phyloP scores from a whole-genome alignment of 208 protist species.

The Trypanosoma boissoni region DNA sequence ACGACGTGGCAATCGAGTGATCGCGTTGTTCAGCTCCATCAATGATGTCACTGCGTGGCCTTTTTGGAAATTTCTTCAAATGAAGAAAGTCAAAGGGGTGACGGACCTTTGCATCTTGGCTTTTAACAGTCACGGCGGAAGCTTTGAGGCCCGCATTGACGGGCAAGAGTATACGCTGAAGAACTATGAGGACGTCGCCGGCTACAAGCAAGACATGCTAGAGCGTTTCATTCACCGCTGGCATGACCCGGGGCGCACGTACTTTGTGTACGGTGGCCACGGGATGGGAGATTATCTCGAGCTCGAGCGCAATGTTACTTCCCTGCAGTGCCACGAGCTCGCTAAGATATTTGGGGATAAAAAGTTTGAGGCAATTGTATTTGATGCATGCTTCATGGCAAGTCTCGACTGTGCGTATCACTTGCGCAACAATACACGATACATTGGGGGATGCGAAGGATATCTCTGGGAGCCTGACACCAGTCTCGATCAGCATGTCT shows the following conservation, averaged over 20 bases:
- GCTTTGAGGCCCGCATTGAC: slow-evolving; percentile 82
- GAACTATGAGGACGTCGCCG: slow-evolving; percentile 64
- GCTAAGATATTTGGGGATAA: slow-evolving; percentile 52
- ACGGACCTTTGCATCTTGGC: slow-evolving; percentile 78
- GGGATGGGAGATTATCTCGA: slow-evolving; percentile 89
- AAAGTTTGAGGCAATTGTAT: slow-evolving; percentile 78
- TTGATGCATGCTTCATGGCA: slow-evolving; percentile 89
- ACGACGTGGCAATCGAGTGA: slow-evolving; percentile 42
- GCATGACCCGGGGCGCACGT: slow-evolving; percentile 68
- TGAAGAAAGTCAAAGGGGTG: slow-evolving; percentile 76
- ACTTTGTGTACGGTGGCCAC: slow-evolving; percentile 86
- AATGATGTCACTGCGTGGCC: slow-evolving; percentile 86
- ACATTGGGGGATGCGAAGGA: slow-evolving; percentile 80
- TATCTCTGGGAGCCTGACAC: slow-evolving; percentile 87
- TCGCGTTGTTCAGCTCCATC: slow-evolving; percentile 77
- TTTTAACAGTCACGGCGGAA: slow-evolving; percentile 84
- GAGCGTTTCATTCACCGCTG: slow-evolving; percentile 56
- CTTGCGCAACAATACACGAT: slow-evolving; percentile 77
- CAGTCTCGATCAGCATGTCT: slow-evolving; percentile 72
- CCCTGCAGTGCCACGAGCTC: slow-evolving; percentile 76
- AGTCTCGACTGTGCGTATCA: slow-evolving; percentile 85
- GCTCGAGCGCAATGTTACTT: slow-evolving; percentile 52
- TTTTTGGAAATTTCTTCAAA: slow-evolving; percentile 88
- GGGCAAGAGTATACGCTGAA: slow-evolving; percentile 62
- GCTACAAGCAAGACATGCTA: slow-evolving; percentile 70